Conservation (phyloP, 371 early-diverging fungal genomes). For the Rhizopus arrhizus region DNA sequence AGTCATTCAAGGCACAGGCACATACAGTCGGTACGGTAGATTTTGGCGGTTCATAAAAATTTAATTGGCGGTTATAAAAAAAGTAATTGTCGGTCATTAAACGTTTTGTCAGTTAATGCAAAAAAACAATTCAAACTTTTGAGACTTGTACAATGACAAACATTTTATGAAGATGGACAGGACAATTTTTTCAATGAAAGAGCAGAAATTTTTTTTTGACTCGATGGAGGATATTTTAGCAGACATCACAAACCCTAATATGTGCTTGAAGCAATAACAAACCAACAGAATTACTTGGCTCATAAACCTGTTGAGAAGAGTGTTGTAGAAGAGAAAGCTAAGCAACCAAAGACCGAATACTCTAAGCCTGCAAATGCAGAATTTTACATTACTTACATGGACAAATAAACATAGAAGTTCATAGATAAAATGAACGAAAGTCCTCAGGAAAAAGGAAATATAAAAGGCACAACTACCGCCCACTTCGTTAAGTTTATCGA, state of each 20-base stretch:
- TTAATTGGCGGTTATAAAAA: too few species aligned
- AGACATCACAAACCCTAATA: constrained; percentile 4
- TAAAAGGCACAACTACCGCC: too few species aligned
- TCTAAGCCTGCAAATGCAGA: constrained; percentile 5
- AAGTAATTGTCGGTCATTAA: too few species aligned
- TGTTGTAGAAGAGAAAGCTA: constrained; percentile 6
- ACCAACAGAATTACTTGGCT: constrained; percentile 6
- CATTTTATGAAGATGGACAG: too few species aligned
- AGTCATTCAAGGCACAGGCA: background rate
- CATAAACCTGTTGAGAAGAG: constrained; percentile 7
- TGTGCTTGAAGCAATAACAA: constrained; percentile 14
- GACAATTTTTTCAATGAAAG: constrained; percentile 1
- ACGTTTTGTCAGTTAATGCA: too few species aligned
- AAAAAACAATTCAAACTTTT: too few species aligned
- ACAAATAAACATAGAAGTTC: background rate
- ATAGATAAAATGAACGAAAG: constrained; percentile 10
- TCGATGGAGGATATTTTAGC: constrained; percentile 4
- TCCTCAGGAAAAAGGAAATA: constrained; percentile 10
- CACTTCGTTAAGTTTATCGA: constrained; percentile 1
- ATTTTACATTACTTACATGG: constrained; percentile 7
- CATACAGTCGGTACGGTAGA: too few species aligned
- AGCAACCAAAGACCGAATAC: constrained; percentile 6
- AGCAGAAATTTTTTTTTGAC: constrained; percentile 12
- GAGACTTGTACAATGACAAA: too few species aligned
- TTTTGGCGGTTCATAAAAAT: too few species aligned